phyloP scores from a whole-genome alignment of 768 basidiomycete genomes.

The Lactifluus pinguis region DNA sequence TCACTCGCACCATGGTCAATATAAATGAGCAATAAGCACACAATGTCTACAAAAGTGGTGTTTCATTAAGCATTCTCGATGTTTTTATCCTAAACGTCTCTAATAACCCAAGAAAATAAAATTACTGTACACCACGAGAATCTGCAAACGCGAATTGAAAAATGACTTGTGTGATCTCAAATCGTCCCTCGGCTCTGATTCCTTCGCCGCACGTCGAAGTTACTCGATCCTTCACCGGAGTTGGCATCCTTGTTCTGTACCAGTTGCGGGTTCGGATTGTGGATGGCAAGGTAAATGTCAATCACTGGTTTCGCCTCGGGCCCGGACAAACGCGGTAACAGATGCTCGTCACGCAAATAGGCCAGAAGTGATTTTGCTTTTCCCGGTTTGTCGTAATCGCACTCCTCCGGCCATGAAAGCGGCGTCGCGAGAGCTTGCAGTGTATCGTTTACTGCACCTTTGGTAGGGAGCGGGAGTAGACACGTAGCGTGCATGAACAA shows the following conservation, averaged over 20 bases:
- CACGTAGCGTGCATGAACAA: conserved; percentile 13
- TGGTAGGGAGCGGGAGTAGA: conserved; percentile 3
- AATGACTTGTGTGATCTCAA: no score
- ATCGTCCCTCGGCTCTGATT: no score
- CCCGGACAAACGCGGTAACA: not conserved
- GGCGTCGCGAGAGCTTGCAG: not conserved
- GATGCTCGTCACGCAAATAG: not conserved
- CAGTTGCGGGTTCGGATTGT: not conserved
- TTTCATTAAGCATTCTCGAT: no score
- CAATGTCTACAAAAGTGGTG: no score
- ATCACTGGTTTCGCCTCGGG: not conserved
- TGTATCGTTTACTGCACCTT: not conserved
- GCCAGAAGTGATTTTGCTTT: not conserved
- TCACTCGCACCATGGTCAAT: no score
- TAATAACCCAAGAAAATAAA: no score
- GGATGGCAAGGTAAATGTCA: not conserved
- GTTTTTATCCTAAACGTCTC: no score
- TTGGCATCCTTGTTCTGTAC: not conserved
- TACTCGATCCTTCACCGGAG: not conserved
- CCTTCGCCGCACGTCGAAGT: not conserved
- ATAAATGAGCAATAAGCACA: no score
- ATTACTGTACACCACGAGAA: no score
- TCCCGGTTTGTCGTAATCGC: not conserved
- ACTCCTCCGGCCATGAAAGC: not conserved
- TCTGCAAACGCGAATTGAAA: no score